Percentiles rank a stretch among this genome's conserved stretches.
Evolutionary conservation across 2,329 filamentous ascomycete species (phyloP).

Genomic region (Cladobotryum protrusum): DNA sequence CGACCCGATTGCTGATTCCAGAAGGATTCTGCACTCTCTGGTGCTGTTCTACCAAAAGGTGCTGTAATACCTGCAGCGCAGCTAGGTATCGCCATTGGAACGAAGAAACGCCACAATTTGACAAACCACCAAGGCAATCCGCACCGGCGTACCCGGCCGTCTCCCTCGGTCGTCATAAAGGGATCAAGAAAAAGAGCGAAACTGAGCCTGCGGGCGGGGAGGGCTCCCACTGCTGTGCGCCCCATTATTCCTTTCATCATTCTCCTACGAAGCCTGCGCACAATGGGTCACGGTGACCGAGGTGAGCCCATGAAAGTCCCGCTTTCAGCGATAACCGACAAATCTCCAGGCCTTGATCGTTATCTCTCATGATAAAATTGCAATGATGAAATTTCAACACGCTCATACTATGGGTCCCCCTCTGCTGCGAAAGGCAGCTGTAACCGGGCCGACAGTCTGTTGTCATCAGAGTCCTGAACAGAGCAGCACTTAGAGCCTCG

Average conservation of each 20-base stretch:
- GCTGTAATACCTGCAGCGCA: slow-evolving; percentile 1
- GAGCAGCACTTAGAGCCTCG: neutral
- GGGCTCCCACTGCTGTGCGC: slow-evolving; percentile 2
- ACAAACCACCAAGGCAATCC: slow-evolving; percentile 8
- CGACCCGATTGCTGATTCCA: slow-evolving; percentile 17
- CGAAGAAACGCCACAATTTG: slow-evolving; percentile 7
- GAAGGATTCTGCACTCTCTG: slow-evolving; percentile 21
- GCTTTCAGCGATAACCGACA: neutral
- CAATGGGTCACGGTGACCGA: neutral
- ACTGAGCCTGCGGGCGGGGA: slow-evolving; percentile 12
- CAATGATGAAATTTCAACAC: too few species aligned
- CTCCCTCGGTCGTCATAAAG: slow-evolving; percentile 10
- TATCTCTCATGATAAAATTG: too few species aligned
- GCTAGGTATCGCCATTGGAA: slow-evolving; percentile 5
- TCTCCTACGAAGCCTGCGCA: neutral
- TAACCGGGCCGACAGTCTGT: slow-evolving; percentile 9
- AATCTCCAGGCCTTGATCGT: neutral
- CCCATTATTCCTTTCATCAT: slow-evolving; percentile 1
- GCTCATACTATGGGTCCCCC: too few species aligned
- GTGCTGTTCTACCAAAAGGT: neutral
- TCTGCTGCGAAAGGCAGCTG: neutral
- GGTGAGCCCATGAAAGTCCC: neutral
- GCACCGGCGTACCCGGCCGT: slow-evolving; percentile 16
- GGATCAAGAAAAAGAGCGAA: slow-evolving; percentile 3
- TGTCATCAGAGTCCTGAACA: neutral